These are phyloP conservation scores for Pseudogymnoascus sp. DNA, from an alignment of 2,329 filamentous ascomycete species.

Conservation along the genomic window DNA sequence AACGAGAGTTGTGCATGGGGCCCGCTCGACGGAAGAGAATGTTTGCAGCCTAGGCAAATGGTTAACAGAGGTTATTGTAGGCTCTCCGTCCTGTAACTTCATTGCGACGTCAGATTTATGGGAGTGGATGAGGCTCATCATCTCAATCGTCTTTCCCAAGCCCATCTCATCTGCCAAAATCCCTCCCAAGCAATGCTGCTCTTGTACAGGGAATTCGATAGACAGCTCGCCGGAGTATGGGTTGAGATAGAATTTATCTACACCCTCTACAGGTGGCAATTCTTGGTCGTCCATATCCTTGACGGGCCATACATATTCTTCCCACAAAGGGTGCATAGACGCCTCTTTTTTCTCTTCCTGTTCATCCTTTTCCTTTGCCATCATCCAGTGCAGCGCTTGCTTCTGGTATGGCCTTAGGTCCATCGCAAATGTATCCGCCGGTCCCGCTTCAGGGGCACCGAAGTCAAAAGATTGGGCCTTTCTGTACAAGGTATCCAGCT, in stretches of 20 bases:
- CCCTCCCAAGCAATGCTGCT: slow-evolving; percentile 89
- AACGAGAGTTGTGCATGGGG: slow-evolving; percentile 85
- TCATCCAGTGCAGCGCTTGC: slow-evolving; percentile 94
- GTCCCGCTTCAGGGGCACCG: slow-evolving; percentile 77
- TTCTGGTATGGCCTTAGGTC: slow-evolving; percentile 86
- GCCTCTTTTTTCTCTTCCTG: slow-evolving; percentile 56
- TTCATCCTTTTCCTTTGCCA: slow-evolving; percentile 80
- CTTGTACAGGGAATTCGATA: slow-evolving; percentile 82
- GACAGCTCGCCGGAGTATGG: slow-evolving; percentile 94
- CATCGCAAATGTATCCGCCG: slow-evolving; percentile 74
- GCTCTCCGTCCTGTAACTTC: slow-evolving; percentile 26
- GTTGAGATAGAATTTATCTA: slow-evolving; percentile 83
- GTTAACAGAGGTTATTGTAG: slow-evolving; percentile 39
- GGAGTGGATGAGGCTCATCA: slow-evolving; percentile 86
- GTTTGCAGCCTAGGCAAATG: slow-evolving; percentile 54
- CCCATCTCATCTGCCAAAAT: slow-evolving; percentile 97
- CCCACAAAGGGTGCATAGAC: slow-evolving; percentile 96
- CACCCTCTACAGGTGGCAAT: slow-evolving; percentile 55
- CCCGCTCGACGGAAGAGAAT: slow-evolving; percentile 52
- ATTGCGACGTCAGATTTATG: slow-evolving; percentile 55
- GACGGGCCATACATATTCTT: slow-evolving; percentile 83
- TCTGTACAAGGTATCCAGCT: slow-evolving; percentile 86
- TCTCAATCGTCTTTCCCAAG: slow-evolving; percentile 95
- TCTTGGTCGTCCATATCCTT: slow-evolving; percentile 81
- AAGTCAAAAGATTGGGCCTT: slow-evolving; percentile 98